Evolutionary conservation across 192 early-diverging fungal species (phyloP), one percentile per base, ranked within the genome.

Genomic region (Pilobolus umbonatus): DNA sequence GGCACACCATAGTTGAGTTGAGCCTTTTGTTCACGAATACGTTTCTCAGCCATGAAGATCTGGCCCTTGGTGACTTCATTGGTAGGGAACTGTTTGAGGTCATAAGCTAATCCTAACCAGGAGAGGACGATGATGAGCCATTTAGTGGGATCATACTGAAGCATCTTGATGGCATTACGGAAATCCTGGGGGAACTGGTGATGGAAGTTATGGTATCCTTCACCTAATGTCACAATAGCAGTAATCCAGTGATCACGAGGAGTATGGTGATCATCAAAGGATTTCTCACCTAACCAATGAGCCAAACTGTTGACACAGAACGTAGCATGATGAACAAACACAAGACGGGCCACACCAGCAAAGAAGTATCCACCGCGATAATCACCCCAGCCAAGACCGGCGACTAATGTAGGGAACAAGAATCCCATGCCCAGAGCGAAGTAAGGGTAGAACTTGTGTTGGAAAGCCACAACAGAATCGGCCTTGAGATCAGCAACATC

Each of bases 121-220:
- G 84, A 75, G 53, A 72, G 69, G 42, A 69, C 4, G 29, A 67
- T 74, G 47, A 92, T 91, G 22, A 92, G 57, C 90, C 90, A 92
- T 73, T 91, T 92, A 64, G 89, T 89, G 19, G 89, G 89, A 55
- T 91, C 88, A 59, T 88, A 91, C 72, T 90, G 86, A 55, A 80
- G 84, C 60, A 81, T 82, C 43, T 65, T 62, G 62, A 90, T 88
- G 28, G 88, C 90, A 55, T 92, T 92, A 47, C 90, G 84, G 73
- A 89, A 92, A 72, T 92, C 90, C 58, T 85, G 79, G 46, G 90
- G 90, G 75, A 90, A 92, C 72, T 90, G 81, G 69, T 92, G 90
- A 64, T 92, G 90, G 75, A 87, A 88, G 74, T 91, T 91, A 79
- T 91, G 89, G 70, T 90, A 88, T 15, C 88, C 89, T 64, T 91